Evolutionary conservation across 176 grass and related monocot species (phyloP), one percentile per base, ranked within the genome.

Genomic region (Eleusine coracana): DNA sequence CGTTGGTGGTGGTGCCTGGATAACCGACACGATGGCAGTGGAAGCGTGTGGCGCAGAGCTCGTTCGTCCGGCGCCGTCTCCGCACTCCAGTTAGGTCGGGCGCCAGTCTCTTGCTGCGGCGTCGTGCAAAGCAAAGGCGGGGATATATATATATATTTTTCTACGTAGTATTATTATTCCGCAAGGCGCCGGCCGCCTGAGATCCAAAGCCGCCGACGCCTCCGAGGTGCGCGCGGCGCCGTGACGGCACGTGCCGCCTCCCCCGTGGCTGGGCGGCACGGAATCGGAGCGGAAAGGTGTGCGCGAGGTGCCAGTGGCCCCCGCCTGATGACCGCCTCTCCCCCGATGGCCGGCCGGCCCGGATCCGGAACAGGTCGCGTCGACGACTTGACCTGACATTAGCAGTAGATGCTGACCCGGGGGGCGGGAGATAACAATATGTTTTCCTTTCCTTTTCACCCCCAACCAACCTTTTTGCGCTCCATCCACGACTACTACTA

Each of bases 171-270:
- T 2, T 51, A 51, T 70, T 76, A 75, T 71, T 70, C 44, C 4
- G 16, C 38, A 25, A 1, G 11, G 7, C 66, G 72, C 82, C 55
- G 78, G 72, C 87, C 55, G 77, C 40, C 77, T 27, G 29, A 76
- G 38, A 59, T 82, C 27, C 56, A 50, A 82, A 90, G 83, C 73
- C 83, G 73, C 74, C 88, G 50, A 74, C 83, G 73, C n/a, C 59
- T 50, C 58, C 64, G 37, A 59, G 1, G 5, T 64, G 28, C 25
- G 27, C 1, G 64, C 31, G 34, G 70, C 40, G 18, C 28, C 64
- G 8, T 1, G 31, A 2, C 2, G 17, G 21, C 59, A 73, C 79
- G 60, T 82, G 83, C n/a, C 59, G 11, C 0, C 0, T 67, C 8
- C 17, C 13, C 7, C 10, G 2, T 73, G 88, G 78, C 29, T 28